Base-by-base conservation (phyloP, 306 rosid species). In the Rosa rugosa region DNA sequence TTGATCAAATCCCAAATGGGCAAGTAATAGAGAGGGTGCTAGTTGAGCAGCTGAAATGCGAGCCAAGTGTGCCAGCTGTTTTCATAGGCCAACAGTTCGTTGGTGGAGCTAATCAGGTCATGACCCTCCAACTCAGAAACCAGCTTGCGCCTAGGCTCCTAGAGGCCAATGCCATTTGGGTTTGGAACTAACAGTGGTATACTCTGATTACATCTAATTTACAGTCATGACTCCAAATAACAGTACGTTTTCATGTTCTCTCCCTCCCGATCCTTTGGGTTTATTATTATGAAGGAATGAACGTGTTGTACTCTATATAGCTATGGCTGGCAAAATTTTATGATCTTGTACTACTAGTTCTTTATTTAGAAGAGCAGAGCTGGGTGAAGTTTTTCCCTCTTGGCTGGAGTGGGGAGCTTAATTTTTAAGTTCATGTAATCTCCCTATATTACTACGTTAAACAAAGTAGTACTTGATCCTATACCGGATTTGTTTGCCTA, bases 1-100 rank as follows among this genome's bases (percentile, higher is more conserved):
- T 92, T 41, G 97, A 87, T 79, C 85, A 80, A 75, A 65, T 87
- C 64, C 70, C 89, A 66, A 83, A 82, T 72, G 93, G 94, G 11
- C 80, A 82, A 6, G 87, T 76, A 44, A 76, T 92, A 14, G 97
- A 88, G 75, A 77, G 84, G n/a, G 85, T 79, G 67, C 80, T 90
- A 4, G 5, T 82, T 51, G 67, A 41, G 22, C 89, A 86, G 41
- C 64, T 86, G 11, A 87, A 88, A 5, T 83, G 91, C 45, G 66
- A 72, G n/a, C 97, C 97, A 36, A 87, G 87, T 23, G 97, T 89
- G 3, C 95, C 92, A 0, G 93, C 90, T 1, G 88, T 92, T 66
- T 92, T 83, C 86, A 92, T 92, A 38, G 92, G 97, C 63, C 89
- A 92, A 75, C 75, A 85, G 69, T 83, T 92, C 25, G 73, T 92